A percentile compares a stretch with the other conserved stretches of the same genome.
Conservation (phyloP, 2,329 filamentous ascomycete genomes). For the Fusarium phyllophilum region DNA sequence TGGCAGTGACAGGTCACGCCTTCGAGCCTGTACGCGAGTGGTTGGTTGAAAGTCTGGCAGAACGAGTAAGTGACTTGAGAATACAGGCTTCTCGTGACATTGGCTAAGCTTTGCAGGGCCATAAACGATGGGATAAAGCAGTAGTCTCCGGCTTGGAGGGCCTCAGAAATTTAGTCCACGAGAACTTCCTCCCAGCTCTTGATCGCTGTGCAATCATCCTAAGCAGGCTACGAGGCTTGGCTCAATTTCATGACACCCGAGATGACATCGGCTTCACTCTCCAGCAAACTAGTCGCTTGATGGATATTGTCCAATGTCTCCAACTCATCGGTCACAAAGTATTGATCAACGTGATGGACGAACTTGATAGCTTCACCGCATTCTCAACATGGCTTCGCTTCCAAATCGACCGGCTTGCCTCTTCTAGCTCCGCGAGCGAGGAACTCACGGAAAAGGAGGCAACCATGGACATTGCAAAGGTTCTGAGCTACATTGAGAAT, state of each 20-base stretch:
- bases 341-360: conserved; percentile 75
- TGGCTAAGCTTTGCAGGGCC: conserved; percentile 65
- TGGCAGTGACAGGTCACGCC: conserved; percentile 85
- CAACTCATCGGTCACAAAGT: conserved; percentile 79
- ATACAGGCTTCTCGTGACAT: conserved; percentile 18
- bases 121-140: conserved; percentile 95
- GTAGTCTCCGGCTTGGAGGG: conserved; percentile 81
- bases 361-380: conserved; percentile 78
- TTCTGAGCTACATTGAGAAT: conserved; percentile 81
- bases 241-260: conserved; percentile 77
- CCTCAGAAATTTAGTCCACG: conserved; percentile 80
- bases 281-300: conserved; percentile 69
- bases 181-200: conserved; percentile 88
- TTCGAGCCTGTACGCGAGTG: conserved; percentile 83
- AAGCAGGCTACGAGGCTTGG: conserved; percentile 83
- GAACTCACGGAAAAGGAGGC: conserved; percentile 83
- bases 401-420: conserved; percentile 81
- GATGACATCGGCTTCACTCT: conserved; percentile 74
- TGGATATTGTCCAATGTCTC: conserved; percentile 80
- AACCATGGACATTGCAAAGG: conserved; percentile 75
- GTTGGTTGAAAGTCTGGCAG: conserved; percentile 83
- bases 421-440: conserved; percentile 68
- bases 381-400: conserved; percentile 88
- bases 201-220: conserved; percentile 85
- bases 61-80: conserved; percentile 66